phyloP scores from a whole-genome alignment of 208 protist species.

The Leishmania martiniquensis region DNA sequence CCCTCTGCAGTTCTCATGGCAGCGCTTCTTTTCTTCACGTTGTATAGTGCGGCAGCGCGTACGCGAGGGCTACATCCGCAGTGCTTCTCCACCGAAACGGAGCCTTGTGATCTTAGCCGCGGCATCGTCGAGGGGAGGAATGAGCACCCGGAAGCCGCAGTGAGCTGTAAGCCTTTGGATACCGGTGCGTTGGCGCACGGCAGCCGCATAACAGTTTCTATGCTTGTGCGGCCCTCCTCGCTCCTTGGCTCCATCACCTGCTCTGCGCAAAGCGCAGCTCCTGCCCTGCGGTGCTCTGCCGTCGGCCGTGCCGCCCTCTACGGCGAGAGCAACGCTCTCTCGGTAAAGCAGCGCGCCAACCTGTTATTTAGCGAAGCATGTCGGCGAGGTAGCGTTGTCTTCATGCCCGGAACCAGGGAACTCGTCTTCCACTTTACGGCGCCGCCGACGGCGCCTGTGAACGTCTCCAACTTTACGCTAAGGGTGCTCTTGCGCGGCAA shows the following conservation, averaged over 20 bases:
- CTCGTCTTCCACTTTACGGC: slow-evolving; percentile 52
- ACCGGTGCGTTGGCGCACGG: slow-evolving; percentile 33
- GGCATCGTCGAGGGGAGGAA: slow-evolving; percentile 50
- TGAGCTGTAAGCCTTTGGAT: slow-evolving; percentile 35
- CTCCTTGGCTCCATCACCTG: slow-evolving; percentile 42
- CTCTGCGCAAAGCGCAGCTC: slow-evolving; percentile 24
- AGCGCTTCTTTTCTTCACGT: slow-evolving; percentile 1
- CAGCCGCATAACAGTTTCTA: slow-evolving; percentile 38
- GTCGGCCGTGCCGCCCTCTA: slow-evolving; percentile 35
- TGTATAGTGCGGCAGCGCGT: slow-evolving; percentile 8
- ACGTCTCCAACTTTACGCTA: slow-evolving; percentile 36
- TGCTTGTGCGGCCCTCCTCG: slow-evolving; percentile 39
- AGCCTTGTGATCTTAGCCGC: slow-evolving; percentile 28
- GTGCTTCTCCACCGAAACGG: slow-evolving; percentile 36
- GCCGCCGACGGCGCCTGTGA: slow-evolving; percentile 7
- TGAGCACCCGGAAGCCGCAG: slow-evolving; percentile 38
- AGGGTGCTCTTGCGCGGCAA: slow-evolving; percentile 20
- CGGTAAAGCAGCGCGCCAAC: slow-evolving; percentile 38
- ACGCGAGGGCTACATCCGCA: slow-evolving; percentile 38
- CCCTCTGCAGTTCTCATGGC: slow-evolving; percentile 8
- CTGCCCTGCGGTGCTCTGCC: slow-evolving; percentile 38
- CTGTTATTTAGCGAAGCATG: slow-evolving; percentile 44
- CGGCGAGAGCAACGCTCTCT: slow-evolving; percentile 28
- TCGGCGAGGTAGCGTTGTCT: slow-evolving; percentile 38
- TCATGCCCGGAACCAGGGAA: slow-evolving; percentile 37